Conservation (phyloP, 352 stramenopile species). For the Phytophthora brassicae region DNA sequence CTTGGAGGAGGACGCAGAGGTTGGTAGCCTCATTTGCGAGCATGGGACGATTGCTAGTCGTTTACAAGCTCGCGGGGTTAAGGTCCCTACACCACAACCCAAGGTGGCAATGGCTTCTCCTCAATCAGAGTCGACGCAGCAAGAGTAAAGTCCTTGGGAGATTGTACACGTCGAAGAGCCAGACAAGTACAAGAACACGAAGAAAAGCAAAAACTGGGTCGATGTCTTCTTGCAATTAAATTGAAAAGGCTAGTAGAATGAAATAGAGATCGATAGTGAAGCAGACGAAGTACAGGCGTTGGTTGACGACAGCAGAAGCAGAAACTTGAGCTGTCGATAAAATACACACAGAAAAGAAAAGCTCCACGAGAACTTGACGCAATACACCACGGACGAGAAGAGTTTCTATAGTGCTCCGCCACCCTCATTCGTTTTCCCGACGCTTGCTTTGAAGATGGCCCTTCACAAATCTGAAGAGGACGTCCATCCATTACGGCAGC, state of each 20-base stretch:
- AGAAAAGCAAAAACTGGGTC: slow-evolving; percentile 30
- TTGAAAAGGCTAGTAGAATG: slow-evolving; percentile 21
- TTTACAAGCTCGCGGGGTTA: slow-evolving; percentile 26
- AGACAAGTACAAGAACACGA: slow-evolving; percentile 5
- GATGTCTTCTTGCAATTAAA: slow-evolving; percentile 32
- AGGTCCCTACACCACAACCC: slow-evolving; percentile 1
- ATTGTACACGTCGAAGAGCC: slow-evolving; percentile 1
- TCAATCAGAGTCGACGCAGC: slow-evolving; percentile 1
- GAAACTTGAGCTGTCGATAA: slow-evolving; percentile 33
- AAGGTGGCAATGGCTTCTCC: slow-evolving; percentile 4
- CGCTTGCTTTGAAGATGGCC: slow-evolving; percentile 16
- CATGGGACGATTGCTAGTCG: slow-evolving; percentile 41
- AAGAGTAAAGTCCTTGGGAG: slow-evolving; percentile 2
- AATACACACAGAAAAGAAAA: slow-evolving; percentile 42
- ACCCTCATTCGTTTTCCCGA: slow-evolving; percentile 16
- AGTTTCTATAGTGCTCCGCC: slow-evolving; percentile 35
- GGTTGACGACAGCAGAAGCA: slow-evolving; percentile 27
- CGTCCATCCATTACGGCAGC: slow-evolving; percentile 22
- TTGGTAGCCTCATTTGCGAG: slow-evolving; percentile 55
- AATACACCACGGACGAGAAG: slow-evolving; percentile 35
- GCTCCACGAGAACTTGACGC: slow-evolving; percentile 37
- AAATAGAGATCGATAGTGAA: slow-evolving; percentile 22
- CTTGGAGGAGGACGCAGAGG: slow-evolving; percentile 51
- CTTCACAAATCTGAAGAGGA: slow-evolving; percentile 23
- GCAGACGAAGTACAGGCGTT: slow-evolving; percentile 36